Evolutionary conservation across 768 basidiomycete species (phyloP).

Genomic region (Hygrocybe coccinea): DNA sequence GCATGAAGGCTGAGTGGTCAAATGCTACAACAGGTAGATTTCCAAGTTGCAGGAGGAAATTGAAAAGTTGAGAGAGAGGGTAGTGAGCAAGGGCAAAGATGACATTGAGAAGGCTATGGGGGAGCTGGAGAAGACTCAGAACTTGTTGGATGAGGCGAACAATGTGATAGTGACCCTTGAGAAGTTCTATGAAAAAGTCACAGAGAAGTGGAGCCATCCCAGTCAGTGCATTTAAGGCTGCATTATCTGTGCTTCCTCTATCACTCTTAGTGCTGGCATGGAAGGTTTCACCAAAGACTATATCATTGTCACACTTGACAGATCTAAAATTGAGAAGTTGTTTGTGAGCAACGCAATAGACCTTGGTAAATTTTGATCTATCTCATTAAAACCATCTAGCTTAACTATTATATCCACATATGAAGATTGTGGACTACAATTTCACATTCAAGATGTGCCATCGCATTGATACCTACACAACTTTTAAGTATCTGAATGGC

Average conservation of each 20-base stretch:
- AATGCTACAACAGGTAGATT: background rate
- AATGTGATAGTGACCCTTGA: background rate
- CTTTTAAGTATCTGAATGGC: slow-evolving; percentile 20
- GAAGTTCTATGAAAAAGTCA: background rate
- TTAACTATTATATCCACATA: slow-evolving; percentile 17
- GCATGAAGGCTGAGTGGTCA: background rate
- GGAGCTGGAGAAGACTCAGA: slow-evolving; percentile 1
- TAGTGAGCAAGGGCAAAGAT: background rate
- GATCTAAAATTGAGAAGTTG: slow-evolving; percentile 19
- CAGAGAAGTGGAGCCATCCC: background rate
- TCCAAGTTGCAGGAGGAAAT: background rate
- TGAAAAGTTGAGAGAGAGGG: background rate
- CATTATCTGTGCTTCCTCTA: background rate
- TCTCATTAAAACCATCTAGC: slow-evolving; percentile 3
- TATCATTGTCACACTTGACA: slow-evolving; percentile 19
- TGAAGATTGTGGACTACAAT: slow-evolving; percentile 12
- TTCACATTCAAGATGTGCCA: slow-evolving; percentile 20
- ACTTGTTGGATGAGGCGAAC: background rate
- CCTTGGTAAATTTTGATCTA: slow-evolving; percentile 20
- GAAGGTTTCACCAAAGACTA: background rate
- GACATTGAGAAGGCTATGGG: no score
- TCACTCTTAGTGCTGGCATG: background rate
- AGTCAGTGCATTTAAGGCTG: slow-evolving; percentile 1
- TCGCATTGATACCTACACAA: slow-evolving; percentile 8
- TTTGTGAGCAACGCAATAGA: slow-evolving; percentile 25